These are phyloP conservation scores for Cucumis melo DNA, from an alignment of 306 rosid species.

Conservation along the genomic window DNA sequence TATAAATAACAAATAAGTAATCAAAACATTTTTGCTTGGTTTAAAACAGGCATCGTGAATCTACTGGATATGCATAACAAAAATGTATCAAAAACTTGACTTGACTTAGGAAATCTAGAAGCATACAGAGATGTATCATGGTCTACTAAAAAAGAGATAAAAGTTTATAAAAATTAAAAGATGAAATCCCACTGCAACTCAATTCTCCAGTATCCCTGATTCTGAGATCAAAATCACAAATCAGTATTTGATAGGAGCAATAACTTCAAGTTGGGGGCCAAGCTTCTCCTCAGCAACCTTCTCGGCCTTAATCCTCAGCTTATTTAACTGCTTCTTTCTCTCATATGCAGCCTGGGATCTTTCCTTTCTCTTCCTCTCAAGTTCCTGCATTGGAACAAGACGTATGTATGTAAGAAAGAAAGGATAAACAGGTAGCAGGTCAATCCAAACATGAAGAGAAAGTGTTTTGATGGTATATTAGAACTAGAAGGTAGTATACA, in stretches of 20 bases:
- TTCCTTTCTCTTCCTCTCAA: constrained; percentile 77
- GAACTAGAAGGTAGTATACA: too few species aligned
- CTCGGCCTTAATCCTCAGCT: constrained; percentile 56
- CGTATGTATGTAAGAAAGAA: neutral
- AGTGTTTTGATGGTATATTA: neutral
- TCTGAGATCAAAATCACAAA: neutral
- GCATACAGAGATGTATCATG: constrained; percentile 12
- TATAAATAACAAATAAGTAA: neutral
- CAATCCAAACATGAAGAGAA: neutral
- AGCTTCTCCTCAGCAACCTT: constrained; percentile 56
- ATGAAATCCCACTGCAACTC: constrained; percentile 8
- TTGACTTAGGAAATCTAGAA: neutral
- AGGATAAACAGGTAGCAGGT: neutral
- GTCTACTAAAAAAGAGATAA: neutral
- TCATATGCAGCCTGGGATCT: constrained; percentile 41
- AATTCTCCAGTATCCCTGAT: neutral
- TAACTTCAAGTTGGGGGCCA: constrained; percentile 46
- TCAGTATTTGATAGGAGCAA: constrained; percentile 57
- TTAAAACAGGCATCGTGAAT: neutral
- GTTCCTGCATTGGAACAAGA: constrained; percentile 24
- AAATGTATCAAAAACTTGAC: neutral
- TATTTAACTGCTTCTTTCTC: constrained; percentile 59
- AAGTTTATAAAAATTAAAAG: constrained; percentile 7
- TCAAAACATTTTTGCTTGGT: neutral
- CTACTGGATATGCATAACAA: neutral